A percentile compares a stretch with the other conserved stretches of the same genome.
Evolutionary conservation across 1,284 basidiomycete genomes (phyloP).

Genomic region (Puccinia coronata): DNA sequence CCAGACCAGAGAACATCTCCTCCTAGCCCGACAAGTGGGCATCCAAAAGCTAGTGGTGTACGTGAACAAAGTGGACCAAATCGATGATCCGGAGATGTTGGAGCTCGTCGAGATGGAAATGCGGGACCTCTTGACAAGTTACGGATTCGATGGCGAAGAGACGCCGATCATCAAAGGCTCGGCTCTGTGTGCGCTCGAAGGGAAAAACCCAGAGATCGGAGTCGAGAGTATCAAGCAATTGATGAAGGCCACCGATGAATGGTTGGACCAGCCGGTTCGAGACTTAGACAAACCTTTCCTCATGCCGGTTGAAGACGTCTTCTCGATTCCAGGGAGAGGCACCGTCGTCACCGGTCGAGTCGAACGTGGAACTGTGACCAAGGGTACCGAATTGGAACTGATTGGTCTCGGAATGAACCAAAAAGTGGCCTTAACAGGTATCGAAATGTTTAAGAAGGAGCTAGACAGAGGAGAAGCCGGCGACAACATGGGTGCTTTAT

Average conservation of each 20-base stretch:
- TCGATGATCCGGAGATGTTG: slow-evolving; percentile 96
- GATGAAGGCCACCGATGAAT: slow-evolving; percentile 83
- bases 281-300: slow-evolving; percentile 98
- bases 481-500: slow-evolving; percentile 98
- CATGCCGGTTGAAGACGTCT: slow-evolving; percentile 94
- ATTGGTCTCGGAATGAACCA: slow-evolving; percentile 79
- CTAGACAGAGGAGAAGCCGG: slow-evolving; percentile 96
- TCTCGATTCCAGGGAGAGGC: slow-evolving; percentile 97
- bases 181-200: slow-evolving; percentile 90
- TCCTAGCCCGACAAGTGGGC: slow-evolving; percentile 96
- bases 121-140: slow-evolving; percentile 85
- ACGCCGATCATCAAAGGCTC: slow-evolving; percentile 97
- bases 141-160: slow-evolving; percentile 91
- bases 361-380: slow-evolving; percentile 88
- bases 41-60: slow-evolving; percentile 98
- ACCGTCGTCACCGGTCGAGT: slow-evolving; percentile 97
- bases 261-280: slow-evolving; percentile 93
- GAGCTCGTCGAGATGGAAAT: slow-evolving; percentile 99
- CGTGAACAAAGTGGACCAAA: slow-evolving; percentile 99
- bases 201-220: slow-evolving; percentile 76
- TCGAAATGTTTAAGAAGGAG: slow-evolving; percentile 99
- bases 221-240: slow-evolving; percentile 79
- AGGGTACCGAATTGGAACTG: slow-evolving; percentile 92
- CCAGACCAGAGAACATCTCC: slow-evolving; percentile 96
- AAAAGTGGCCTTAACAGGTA: slow-evolving; percentile 94